A percentile compares a stretch with the other conserved stretches of the same genome.
Evolutionary conservation across 352 stramenopile genomes (phyloP).

Genomic region (Phytophthora cactorum): DNA sequence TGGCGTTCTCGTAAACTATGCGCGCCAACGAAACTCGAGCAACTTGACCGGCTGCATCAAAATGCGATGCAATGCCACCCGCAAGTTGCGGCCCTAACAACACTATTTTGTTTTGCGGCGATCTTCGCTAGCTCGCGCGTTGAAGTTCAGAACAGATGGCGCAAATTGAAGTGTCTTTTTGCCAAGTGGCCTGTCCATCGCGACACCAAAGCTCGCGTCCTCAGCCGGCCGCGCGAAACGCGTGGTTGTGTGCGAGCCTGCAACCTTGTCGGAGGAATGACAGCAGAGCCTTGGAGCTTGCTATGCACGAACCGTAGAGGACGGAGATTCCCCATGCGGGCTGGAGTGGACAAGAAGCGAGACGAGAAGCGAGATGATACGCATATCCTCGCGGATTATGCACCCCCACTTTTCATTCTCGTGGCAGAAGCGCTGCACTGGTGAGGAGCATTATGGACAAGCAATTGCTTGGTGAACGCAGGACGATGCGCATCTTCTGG

Average conservation of each 20-base stretch:
- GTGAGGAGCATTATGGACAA: slow-evolving; percentile 3
- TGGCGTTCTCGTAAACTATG: neutral
- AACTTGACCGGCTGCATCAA: neutral
- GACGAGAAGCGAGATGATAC: slow-evolving; percentile 16
- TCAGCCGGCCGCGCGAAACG: slow-evolving; percentile 9
- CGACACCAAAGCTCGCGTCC: slow-evolving; percentile 10
- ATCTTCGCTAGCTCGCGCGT: slow-evolving; percentile 23
- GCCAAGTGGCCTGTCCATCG: slow-evolving; percentile 12
- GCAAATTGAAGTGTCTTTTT: slow-evolving; percentile 25
- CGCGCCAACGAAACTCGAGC: neutral
- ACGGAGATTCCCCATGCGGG: slow-evolving; percentile 2
- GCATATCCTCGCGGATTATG: slow-evolving; percentile 21
- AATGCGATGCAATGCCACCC: slow-evolving; percentile 11
- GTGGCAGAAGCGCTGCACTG: slow-evolving; percentile 13
- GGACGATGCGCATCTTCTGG: slow-evolving; percentile 2
- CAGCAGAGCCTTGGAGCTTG: slow-evolving; percentile 2
- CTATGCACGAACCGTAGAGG: neutral
- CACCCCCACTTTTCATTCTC: slow-evolving; percentile 25
- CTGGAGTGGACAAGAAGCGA: slow-evolving; percentile 7
- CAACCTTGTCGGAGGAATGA: slow-evolving; percentile 4
- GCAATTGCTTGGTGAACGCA: slow-evolving; percentile 1
- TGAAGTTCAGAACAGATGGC: slow-evolving; percentile 30
- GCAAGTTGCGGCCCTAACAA: neutral
- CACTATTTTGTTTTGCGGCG: slow-evolving; percentile 10
- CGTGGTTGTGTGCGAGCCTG: slow-evolving; percentile 2